phyloP scores from a whole-genome alignment of 257 asterid species.

The Ophiorrhiza pumila region DNA sequence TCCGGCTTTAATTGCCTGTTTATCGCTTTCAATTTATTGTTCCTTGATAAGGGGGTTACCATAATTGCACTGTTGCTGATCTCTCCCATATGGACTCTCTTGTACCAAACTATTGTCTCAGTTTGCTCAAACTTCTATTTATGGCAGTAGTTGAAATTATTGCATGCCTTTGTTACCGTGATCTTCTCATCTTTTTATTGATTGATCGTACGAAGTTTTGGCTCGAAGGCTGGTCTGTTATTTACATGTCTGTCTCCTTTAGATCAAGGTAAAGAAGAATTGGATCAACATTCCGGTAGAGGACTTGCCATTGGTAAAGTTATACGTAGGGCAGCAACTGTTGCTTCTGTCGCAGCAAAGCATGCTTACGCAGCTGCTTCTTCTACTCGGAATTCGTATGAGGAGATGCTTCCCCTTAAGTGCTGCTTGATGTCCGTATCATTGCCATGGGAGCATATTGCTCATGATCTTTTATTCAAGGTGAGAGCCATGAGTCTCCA shows the following conservation, averaged over 20 bases:
- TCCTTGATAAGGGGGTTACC: background rate
- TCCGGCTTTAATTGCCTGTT: background rate
- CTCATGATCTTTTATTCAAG: slow-evolving; percentile 90
- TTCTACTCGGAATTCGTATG: slow-evolving; percentile 60
- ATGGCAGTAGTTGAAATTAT: background rate
- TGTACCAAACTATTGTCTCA: background rate
- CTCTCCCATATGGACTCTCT: background rate
- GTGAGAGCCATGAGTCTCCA: slow-evolving; percentile 29
- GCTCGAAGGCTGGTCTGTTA: background rate
- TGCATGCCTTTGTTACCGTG: background rate
- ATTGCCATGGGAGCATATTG: slow-evolving; percentile 91
- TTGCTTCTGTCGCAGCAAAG: slow-evolving; percentile 91
- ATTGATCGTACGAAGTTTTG: background rate
- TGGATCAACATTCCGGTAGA: slow-evolving; percentile 48
- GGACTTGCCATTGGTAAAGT: slow-evolving; percentile 65
- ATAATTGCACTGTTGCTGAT: background rate
- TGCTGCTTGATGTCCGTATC: slow-evolving; percentile 97
- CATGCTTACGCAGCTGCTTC: slow-evolving; percentile 97
- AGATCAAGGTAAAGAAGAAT: slow-evolving; percentile 88
- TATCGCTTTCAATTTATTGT: background rate
- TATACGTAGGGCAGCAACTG: slow-evolving; percentile 85
- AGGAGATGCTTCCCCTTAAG: slow-evolving; percentile 87
- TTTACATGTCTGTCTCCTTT: slow-evolving; percentile 3
- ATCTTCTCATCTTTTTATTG: background rate
- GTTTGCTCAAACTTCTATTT: background rate